Evolutionary conservation across 106 monocot genomes (phyloP), one percentile per base, ranked within the genome.

Genomic region (Allium sativum): DNA sequence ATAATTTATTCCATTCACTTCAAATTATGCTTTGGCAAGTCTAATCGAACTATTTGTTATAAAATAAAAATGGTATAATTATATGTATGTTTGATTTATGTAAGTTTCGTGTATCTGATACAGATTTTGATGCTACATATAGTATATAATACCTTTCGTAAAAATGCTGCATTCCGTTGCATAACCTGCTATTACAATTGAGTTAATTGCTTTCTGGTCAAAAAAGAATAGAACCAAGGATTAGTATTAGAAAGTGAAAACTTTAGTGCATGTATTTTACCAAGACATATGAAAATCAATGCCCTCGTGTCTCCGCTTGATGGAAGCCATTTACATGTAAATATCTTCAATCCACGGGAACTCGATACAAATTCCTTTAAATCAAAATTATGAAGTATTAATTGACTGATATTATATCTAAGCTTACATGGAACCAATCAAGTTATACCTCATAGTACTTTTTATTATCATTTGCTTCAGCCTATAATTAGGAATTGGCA

Each of bases 91-190:
- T n/a, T n/a, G n/a, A n/a, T n/a, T n/a, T n/a, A n/a, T n/a, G n/a
- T n/a, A n/a, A n/a, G n/a, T n/a, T n/a, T n/a, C n/a, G n/a, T n/a
- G n/a, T n/a, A n/a, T n/a, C n/a, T n/a, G n/a, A n/a, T n/a, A n/a
- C n/a, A n/a, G n/a, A n/a, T n/a, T n/a, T n/a, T n/a, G n/a, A n/a
- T n/a, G n/a, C n/a, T n/a, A n/a, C n/a, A n/a, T n/a, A n/a, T n/a
- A n/a, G n/a, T n/a, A 59, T 15, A 59, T 18, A 7, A 45, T 69
- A 68, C 82, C 82, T 76, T 51, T 76, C 86, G 82, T 86, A n/a
- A 75, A 71, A 9, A 82, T 68, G 73, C 82, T 79, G 68, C 86
- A 87, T 63, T 87, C 86, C 76, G 79, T 61, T 13, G 59, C 82
- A 47, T 82, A 87, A 8, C 86, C 84, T 84, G 19, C 9, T 8